Conservation (phyloP, 2,329 filamentous ascomycete genomes). For the Pezicula radicicola region DNA sequence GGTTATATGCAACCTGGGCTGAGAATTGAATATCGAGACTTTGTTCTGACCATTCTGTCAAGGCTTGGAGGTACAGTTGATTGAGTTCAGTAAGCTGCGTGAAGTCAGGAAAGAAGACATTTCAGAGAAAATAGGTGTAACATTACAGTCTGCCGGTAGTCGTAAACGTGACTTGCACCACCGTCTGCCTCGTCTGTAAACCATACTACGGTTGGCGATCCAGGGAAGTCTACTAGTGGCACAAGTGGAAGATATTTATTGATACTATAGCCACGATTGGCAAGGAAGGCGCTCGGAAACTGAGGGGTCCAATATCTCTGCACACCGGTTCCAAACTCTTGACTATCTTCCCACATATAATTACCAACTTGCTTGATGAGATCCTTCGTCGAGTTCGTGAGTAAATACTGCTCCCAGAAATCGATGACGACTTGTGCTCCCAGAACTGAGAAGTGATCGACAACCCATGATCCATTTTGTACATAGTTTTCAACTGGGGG, state of each 20-base stretch:
- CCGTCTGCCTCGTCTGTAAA: slow-evolving; percentile 1
- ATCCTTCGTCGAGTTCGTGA: slow-evolving; percentile 26
- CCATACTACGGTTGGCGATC: neutral
- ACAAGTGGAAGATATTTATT: slow-evolving; percentile 29
- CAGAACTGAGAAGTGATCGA: slow-evolving; percentile 33
- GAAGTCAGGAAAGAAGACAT: neutral
- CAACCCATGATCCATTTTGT: slow-evolving; percentile 32
- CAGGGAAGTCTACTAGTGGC: slow-evolving; percentile 7
- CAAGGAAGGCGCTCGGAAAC: slow-evolving; percentile 27
- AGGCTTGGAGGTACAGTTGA: slow-evolving; percentile 28
- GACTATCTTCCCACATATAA: slow-evolving; percentile 31
- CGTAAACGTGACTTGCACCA: slow-evolving; percentile 1
- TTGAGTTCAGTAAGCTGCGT: neutral
- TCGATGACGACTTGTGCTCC: slow-evolving; percentile 31
- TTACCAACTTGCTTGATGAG: slow-evolving; percentile 30
- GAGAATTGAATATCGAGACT: slow-evolving; percentile 22
- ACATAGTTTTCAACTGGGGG: slow-evolving; percentile 17
- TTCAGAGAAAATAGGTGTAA: slow-evolving; percentile 12
- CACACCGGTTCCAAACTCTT: slow-evolving; percentile 26
- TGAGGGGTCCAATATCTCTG: slow-evolving; percentile 33
- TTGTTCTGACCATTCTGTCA: slow-evolving; percentile 28
- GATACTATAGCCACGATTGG: slow-evolving; percentile 30
- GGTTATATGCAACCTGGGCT: slow-evolving; percentile 31
- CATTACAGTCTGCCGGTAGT: slow-evolving; percentile 2
- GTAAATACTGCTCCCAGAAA: slow-evolving; percentile 36